Conservation (phyloP, 2,329 filamentous ascomycete species). For the Alternaria incomplexa region DNA sequence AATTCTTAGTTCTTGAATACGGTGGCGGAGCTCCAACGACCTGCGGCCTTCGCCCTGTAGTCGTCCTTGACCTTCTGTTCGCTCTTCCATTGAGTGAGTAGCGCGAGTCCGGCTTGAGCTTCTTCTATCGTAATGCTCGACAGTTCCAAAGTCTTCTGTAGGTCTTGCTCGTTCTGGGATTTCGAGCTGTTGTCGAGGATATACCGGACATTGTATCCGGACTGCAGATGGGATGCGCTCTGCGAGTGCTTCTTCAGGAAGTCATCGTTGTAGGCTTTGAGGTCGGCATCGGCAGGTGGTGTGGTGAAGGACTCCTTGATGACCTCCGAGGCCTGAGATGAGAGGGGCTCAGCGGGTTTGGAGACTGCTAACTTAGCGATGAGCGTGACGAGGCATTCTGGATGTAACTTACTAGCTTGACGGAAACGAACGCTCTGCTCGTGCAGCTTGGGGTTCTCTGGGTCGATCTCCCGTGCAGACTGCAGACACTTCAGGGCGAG, state of each 20-base stretch:
- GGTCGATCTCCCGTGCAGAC: slow-evolving; percentile 72
- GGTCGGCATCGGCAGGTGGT: slow-evolving; percentile 61
- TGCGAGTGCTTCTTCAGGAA: slow-evolving; percentile 68
- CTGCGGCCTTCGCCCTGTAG: slow-evolving; percentile 52
- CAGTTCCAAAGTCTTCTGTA: slow-evolving; percentile 65
- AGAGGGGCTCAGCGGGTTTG: slow-evolving; percentile 56
- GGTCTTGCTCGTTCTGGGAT: slow-evolving; percentile 64
- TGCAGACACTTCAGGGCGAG: slow-evolving; percentile 87
- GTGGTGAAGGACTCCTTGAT: slow-evolving; percentile 71
- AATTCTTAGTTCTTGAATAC: slow-evolving; percentile 34
- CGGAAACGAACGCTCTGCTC: slow-evolving; percentile 76
- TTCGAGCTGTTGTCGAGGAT: slow-evolving; percentile 64
- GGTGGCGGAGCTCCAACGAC: slow-evolving; percentile 49
- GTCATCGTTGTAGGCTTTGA: slow-evolving; percentile 69
- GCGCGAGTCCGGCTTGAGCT: slow-evolving; percentile 60
- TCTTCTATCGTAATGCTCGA: slow-evolving; percentile 61
- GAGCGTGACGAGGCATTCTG: neutral
- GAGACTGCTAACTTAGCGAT: slow-evolving; percentile 29
- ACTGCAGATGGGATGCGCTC: slow-evolving; percentile 67
- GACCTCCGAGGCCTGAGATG: slow-evolving; percentile 71
- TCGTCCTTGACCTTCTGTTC: slow-evolving; percentile 56
- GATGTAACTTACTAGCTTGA: slow-evolving; percentile 54
- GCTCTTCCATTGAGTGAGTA: slow-evolving; percentile 60
- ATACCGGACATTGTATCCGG: slow-evolving; percentile 66
- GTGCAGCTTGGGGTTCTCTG: slow-evolving; percentile 73